Conservation (phyloP, 2,329 filamentous ascomycete species). For the Exophiala sideris region DNA sequence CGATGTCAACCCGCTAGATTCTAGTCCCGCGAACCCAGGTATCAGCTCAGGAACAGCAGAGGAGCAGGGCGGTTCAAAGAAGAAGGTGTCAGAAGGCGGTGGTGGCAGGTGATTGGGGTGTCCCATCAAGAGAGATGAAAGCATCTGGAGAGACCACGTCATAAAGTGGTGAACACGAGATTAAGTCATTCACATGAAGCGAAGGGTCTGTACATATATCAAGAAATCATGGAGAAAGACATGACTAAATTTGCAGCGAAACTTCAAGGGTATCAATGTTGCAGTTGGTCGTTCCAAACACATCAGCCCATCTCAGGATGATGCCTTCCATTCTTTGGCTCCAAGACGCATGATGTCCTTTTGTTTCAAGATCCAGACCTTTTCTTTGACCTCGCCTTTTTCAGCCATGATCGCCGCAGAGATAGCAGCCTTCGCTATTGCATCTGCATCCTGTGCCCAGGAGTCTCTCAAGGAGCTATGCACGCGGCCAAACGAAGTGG, state of each 20-base stretch:
- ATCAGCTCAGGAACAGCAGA: constrained; percentile 50
- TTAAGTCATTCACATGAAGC: no score
- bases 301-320: background rate
- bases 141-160: background rate
- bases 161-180: no score
- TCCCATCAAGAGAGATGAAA: constrained; percentile 33
- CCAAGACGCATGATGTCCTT: constrained; percentile 38
- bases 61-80: constrained; percentile 44
- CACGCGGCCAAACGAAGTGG: constrained; percentile 55
- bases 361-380: constrained; percentile 39
- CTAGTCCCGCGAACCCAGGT: constrained; percentile 59
- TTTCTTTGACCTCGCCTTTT: constrained; percentile 40
- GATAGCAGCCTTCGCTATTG: constrained; percentile 55
- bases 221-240: no score
- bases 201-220: background rate
- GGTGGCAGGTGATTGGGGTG: constrained; percentile 36
- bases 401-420: constrained; percentile 40
- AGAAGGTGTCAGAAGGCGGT: constrained; percentile 36
- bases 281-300: background rate
- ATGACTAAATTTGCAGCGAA: background rate
- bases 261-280: constrained; percentile 7
- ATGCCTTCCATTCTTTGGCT: constrained; percentile 29
- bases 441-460: constrained; percentile 69
- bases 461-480: constrained; percentile 58
- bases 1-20: constrained; percentile 52